Evolutionary conservation across 768 basidiomycete species (phyloP).

Genomic region (Pleurotus eryngii): DNA sequence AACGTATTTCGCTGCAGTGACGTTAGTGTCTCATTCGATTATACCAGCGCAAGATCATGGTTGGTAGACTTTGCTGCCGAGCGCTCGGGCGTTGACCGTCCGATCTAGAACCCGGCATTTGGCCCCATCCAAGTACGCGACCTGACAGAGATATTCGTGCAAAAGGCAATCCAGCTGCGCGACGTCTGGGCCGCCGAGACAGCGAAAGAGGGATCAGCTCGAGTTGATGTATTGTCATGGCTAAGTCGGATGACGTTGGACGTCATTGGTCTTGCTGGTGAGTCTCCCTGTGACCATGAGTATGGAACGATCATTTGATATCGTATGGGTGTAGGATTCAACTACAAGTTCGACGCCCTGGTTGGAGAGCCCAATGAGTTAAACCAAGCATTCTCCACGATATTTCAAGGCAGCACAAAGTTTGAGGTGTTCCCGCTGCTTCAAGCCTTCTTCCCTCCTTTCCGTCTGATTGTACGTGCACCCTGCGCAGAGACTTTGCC

Average conservation of each 20-base stretch:
- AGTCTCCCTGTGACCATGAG: conserved; percentile 32
- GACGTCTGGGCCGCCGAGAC: conserved; percentile 28
- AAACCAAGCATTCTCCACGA: conserved; percentile 39
- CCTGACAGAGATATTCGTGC: conserved; percentile 36
- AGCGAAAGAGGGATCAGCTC: conserved; percentile 9
- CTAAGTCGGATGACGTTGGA: conserved; percentile 54
- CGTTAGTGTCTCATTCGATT: background rate
- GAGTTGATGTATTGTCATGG: conserved; percentile 48
- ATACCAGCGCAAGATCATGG: conserved; percentile 23
- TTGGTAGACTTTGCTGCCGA: background rate
- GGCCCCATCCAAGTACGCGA: conserved; percentile 42
- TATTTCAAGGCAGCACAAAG: conserved; percentile 34
- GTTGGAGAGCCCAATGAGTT: conserved; percentile 34
- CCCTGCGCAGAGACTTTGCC: background rate
- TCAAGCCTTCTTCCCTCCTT: conserved; percentile 24
- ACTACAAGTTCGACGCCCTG: conserved; percentile 16
- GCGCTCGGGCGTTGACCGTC: background rate
- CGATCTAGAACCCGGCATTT: conserved; percentile 41
- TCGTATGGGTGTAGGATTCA: conserved; percentile 9
- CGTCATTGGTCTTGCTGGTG: conserved; percentile 54
- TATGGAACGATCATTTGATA: no score
- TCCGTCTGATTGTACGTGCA: conserved; percentile 28
- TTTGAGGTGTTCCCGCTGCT: conserved; percentile 25
- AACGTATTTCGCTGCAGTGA: background rate
- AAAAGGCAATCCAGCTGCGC: conserved; percentile 34